A percentile compares a stretch with the other conserved stretches of the same genome.
Evolutionary conservation across 1,139 yeast genomes (phyloP).

Genomic region (Dujonia santamariae): DNA sequence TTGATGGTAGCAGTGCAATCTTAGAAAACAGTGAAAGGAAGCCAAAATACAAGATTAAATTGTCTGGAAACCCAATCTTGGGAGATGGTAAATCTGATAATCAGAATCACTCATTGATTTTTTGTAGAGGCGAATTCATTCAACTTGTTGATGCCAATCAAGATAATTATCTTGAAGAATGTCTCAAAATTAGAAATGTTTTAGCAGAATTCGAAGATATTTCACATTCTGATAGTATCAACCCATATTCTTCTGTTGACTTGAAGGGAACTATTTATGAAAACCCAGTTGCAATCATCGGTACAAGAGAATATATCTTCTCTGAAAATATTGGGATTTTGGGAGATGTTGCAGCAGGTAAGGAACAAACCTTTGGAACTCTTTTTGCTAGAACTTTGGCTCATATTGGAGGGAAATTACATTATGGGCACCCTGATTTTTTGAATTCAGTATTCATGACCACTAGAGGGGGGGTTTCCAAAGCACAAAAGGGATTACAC

Average conservation of each 20-base stretch:
- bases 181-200: conserved; percentile 50
- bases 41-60: conserved; percentile 42
- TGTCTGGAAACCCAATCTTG: conserved; percentile 53
- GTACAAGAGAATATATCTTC: conserved; percentile 53
- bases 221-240: conserved; percentile 19
- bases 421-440: conserved; percentile 58
- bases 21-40: conserved; percentile 30
- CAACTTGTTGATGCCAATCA: conserved; percentile 57
- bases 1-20: conserved; percentile 46
- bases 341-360: conserved; percentile 58
- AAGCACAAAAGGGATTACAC: conserved; percentile 54
- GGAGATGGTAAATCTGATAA: conserved; percentile 61
- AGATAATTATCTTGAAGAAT: conserved; percentile 55
- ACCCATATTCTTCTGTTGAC: conserved; percentile 28
- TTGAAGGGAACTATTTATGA: conserved; percentile 20
- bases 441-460: conserved; percentile 49
- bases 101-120: conserved; percentile 50
- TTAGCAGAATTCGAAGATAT: conserved; percentile 51
- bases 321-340: conserved; percentile 53
- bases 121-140: conserved; percentile 51
- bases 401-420: conserved; percentile 53
- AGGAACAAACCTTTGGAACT: conserved; percentile 58
- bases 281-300: conserved; percentile 52
- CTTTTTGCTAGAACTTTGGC: conserved; percentile 54
- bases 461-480: conserved; percentile 55